Conservation (phyloP, 495 filamentous ascomycete species). For the Neurospora sp. region DNA sequence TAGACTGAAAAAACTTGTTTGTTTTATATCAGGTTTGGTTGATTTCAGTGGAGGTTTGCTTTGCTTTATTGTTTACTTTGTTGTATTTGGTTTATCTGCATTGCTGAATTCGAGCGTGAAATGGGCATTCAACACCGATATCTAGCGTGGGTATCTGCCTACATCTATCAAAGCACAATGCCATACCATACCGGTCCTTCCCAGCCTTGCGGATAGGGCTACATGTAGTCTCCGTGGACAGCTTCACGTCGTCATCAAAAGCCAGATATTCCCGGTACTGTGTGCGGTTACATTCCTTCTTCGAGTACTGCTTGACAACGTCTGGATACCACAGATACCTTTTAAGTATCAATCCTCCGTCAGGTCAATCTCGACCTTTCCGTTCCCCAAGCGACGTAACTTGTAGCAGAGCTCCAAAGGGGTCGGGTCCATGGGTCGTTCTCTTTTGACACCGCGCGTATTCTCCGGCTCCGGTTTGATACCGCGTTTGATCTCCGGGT, state of each 20-base stretch:
- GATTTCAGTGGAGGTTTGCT: too few relatives aligned
- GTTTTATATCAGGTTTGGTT: too few relatives aligned
- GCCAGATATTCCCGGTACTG: neutral
- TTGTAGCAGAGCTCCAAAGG: neutral
- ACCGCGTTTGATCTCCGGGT: neutral
- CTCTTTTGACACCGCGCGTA: neutral
- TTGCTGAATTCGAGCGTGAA: neutral
- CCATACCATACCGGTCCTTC: neutral
- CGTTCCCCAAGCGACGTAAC: neutral
- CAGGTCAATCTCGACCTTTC: constrained; percentile 1
- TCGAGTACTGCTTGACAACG: neutral
- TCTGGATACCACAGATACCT: neutral
- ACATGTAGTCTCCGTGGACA: neutral
- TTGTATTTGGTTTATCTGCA: too few relatives aligned
- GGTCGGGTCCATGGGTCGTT: neutral
- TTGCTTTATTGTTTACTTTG: too few relatives aligned
- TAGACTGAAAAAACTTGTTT: too few relatives aligned
- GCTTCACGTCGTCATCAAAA: neutral
- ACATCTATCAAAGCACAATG: neutral
- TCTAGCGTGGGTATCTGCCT: neutral
- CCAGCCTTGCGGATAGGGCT: neutral
- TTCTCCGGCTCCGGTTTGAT: neutral
- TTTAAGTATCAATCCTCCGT: neutral
- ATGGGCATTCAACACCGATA: neutral
- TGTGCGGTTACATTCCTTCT: neutral